phyloP scores from a whole-genome alignment of 441 rosid genomes.

The Populus hybrid region DNA sequence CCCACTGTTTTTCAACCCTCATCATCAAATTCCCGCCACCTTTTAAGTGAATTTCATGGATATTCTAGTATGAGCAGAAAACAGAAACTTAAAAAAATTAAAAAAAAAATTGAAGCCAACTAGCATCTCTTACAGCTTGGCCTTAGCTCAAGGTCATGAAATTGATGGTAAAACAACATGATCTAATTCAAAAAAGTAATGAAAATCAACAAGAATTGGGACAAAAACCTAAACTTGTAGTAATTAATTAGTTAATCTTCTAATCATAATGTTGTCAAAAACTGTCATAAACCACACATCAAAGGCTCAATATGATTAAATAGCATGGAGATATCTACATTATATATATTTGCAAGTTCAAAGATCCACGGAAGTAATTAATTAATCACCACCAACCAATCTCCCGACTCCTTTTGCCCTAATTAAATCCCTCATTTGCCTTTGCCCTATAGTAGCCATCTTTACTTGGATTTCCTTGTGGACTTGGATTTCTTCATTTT shows the following conservation, averaged over 20 bases:
- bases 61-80: too few relatives aligned
- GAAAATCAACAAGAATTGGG: neutral
- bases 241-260: neutral
- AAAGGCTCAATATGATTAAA: neutral
- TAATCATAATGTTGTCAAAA: neutral
- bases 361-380: neutral
- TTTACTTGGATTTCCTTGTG: slow-evolving; percentile 48
- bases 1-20: neutral
- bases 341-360: too few relatives aligned
- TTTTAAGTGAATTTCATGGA: too few relatives aligned
- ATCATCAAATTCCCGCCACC: too few relatives aligned
- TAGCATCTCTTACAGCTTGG: neutral
- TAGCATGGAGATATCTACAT: neutral
- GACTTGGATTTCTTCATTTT: slow-evolving; percentile 61
- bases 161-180: neutral
- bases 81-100: too few relatives aligned
- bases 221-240: neutral
- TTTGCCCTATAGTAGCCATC: neutral
- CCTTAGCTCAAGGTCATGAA: neutral
- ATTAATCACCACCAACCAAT: neutral
- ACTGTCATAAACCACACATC: neutral
- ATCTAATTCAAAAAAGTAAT: neutral
- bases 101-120: too few relatives aligned
- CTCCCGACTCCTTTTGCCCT: neutral
- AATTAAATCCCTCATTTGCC: neutral